Evolutionary conservation across 169 alveolate species (phyloP).

Genomic region (Plasmodium cynomolgi): DNA sequence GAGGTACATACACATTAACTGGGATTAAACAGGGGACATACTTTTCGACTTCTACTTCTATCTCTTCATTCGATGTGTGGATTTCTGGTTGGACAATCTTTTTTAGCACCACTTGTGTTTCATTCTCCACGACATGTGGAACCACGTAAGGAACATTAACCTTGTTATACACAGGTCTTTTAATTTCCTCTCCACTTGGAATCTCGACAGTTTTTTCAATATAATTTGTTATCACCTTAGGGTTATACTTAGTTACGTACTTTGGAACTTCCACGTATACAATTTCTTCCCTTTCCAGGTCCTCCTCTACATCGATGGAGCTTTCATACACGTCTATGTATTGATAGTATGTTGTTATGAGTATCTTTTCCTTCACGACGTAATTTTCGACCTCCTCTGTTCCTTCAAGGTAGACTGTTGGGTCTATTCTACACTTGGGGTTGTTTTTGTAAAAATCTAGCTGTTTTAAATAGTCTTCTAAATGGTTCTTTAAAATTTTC

Average conservation of each 20-base stretch:
- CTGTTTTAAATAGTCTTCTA: slow-evolving; percentile 11
- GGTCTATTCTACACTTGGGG: slow-evolving; percentile 34
- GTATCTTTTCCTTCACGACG: slow-evolving; percentile 31
- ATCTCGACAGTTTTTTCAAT: slow-evolving; percentile 2
- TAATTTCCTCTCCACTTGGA: slow-evolving; percentile 46
- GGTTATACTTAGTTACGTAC: slow-evolving; percentile 16
- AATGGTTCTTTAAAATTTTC: slow-evolving; percentile 6
- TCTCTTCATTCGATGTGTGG: slow-evolving; percentile 39
- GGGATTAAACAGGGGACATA: slow-evolving; percentile 56
- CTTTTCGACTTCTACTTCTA: slow-evolving; percentile 56
- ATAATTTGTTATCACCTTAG: neutral
- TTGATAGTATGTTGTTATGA: slow-evolving; percentile 23
- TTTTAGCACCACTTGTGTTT: slow-evolving; percentile 39
- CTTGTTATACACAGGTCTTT: slow-evolving; percentile 3
- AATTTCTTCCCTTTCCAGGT: slow-evolving; percentile 42
- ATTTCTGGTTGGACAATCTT: slow-evolving; percentile 57
- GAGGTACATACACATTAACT: slow-evolving; percentile 66
- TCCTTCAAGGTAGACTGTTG: slow-evolving; percentile 7
- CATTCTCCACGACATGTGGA: slow-evolving; percentile 53
- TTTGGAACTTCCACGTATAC: slow-evolving; percentile 62
- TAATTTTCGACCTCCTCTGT: slow-evolving; percentile 45
- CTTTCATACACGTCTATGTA: slow-evolving; percentile 57
- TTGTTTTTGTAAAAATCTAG: slow-evolving; percentile 12
- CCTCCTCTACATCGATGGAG: slow-evolving; percentile 1
- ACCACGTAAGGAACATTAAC: slow-evolving; percentile 32